Conservation (phyloP, 1,139 yeast species). For the Wickerhamomyces sp. region DNA sequence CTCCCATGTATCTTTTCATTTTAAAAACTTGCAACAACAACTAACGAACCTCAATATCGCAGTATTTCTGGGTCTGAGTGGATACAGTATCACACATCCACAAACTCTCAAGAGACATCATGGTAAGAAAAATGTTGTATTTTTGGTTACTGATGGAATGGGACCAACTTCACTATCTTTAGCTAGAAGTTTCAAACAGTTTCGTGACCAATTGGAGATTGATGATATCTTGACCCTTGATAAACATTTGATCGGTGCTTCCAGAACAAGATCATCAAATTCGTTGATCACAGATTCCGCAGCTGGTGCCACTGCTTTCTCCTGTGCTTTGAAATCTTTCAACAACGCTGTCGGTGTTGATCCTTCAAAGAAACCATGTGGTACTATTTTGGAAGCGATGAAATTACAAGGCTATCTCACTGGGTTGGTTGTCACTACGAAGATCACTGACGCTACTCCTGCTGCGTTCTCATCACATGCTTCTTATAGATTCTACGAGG, state of each 20-base stretch:
- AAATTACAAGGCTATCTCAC: slow-evolving; percentile 71
- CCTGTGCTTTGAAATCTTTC: slow-evolving; percentile 73
- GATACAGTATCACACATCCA: neutral
- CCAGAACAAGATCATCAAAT: slow-evolving; percentile 68
- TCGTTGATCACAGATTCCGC: slow-evolving; percentile 85
- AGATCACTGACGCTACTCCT: slow-evolving; percentile 85
- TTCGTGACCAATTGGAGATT: slow-evolving; percentile 42
- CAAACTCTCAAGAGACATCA: neutral
- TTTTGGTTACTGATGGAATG: slow-evolving; percentile 90
- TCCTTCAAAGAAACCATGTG: slow-evolving; percentile 60
- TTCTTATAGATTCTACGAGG: slow-evolving; percentile 68
- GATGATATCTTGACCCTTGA: slow-evolving; percentile 59
- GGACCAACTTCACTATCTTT: slow-evolving; percentile 80
- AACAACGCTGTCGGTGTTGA: slow-evolving; percentile 83
- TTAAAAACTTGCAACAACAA: no score
- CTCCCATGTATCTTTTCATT: no score
- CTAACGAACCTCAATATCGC: no score
- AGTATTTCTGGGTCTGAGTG: slow-evolving; percentile 1
- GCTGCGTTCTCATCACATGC: slow-evolving; percentile 82
- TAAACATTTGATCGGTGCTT: slow-evolving; percentile 63
- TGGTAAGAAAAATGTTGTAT: slow-evolving; percentile 57
- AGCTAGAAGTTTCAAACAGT: slow-evolving; percentile 67
- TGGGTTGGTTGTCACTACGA: slow-evolving; percentile 83
- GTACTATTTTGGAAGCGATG: slow-evolving; percentile 79
- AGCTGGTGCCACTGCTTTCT: slow-evolving; percentile 90